These are phyloP conservation scores for Cystobasidium pallidum DNA, from an alignment of 1,284 basidiomycete genomes.

Conservation along the genomic window DNA sequence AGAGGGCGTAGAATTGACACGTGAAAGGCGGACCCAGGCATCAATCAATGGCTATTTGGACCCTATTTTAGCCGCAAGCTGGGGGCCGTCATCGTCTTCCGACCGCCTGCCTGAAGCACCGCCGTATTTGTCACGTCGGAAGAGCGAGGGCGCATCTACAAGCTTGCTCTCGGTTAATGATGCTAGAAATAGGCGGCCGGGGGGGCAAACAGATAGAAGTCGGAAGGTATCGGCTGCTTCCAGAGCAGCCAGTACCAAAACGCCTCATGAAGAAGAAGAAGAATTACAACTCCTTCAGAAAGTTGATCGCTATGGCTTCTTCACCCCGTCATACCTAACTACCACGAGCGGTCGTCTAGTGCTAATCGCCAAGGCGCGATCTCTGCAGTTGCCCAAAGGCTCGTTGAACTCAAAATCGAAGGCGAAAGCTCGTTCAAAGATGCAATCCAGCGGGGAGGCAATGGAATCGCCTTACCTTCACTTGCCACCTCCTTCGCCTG, in stretches of 20 bases:
- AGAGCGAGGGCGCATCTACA: constrained; percentile 19
- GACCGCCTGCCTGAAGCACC: constrained; percentile 57
- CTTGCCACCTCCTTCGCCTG: not conserved
- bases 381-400: constrained; percentile 38
- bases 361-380: constrained; percentile 43
- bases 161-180: constrained; percentile 11
- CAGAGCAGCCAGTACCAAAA: constrained; percentile 13
- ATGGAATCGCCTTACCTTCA: constrained; percentile 14
- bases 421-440: constrained; percentile 3
- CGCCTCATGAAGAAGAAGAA: constrained; percentile 34
- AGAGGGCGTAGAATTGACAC: constrained; percentile 87
- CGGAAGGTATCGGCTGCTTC: constrained; percentile 30
- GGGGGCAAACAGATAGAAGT: constrained; percentile 1
- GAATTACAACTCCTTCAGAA: constrained; percentile 27
- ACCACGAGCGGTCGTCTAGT: constrained; percentile 44
- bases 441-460: not conserved
- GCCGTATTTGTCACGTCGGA: constrained; percentile 4
- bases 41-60: constrained; percentile 22
- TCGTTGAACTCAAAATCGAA: constrained; percentile 8
- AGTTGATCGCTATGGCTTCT: constrained; percentile 51
- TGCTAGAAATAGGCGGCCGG: not conserved
- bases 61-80: constrained; percentile 18
- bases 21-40: constrained; percentile 58
- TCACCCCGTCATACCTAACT: constrained; percentile 49
- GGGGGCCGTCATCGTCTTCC: constrained; percentile 48